Conservation (phyloP, 371 early-diverging fungal genomes). For the Parasitella parasitica region DNA sequence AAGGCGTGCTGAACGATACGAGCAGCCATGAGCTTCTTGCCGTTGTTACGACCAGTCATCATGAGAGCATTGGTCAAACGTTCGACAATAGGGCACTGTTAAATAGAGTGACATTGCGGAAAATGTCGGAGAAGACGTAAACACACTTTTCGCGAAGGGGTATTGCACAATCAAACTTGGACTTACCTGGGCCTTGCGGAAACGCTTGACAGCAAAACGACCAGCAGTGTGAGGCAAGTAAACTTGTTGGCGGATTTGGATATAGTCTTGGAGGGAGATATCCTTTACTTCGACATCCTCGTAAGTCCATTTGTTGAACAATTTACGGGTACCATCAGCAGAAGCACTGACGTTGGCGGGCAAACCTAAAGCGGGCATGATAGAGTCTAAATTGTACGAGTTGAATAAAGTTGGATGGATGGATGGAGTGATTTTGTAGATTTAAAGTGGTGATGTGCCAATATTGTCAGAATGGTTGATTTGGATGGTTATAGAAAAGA, state of each 20-base stretch:
- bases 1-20: slow-evolving; percentile 98
- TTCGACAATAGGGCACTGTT: slow-evolving; percentile 96
- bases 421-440: not conserved
- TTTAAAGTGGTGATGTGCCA: too few relatives aligned
- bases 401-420: slow-evolving; percentile 11
- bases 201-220: slow-evolving; percentile 92
- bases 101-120: slow-evolving; percentile 1
- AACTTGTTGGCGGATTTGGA: slow-evolving; percentile 85
- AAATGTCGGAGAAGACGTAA: slow-evolving; percentile 17
- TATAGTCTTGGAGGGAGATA: slow-evolving; percentile 88
- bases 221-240: slow-evolving; percentile 97
- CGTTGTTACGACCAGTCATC: slow-evolving; percentile 99
- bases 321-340: slow-evolving; percentile 57
- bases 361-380: slow-evolving; percentile 29
- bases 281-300: slow-evolving; percentile 92
- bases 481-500: not conserved
- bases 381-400: not conserved
- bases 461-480: not conserved
- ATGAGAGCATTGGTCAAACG: slow-evolving; percentile 98
- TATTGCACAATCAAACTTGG: not conserved
- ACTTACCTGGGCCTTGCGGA: slow-evolving; percentile 90
- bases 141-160: slow-evolving; percentile 21
- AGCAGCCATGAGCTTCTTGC: slow-evolving; percentile 98
- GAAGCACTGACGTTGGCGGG: slow-evolving; percentile 31
- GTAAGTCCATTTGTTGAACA: slow-evolving; percentile 91